Conservation (phyloP, 2,329 filamentous ascomycete species). For the Monosporascus cannonballus region DNA sequence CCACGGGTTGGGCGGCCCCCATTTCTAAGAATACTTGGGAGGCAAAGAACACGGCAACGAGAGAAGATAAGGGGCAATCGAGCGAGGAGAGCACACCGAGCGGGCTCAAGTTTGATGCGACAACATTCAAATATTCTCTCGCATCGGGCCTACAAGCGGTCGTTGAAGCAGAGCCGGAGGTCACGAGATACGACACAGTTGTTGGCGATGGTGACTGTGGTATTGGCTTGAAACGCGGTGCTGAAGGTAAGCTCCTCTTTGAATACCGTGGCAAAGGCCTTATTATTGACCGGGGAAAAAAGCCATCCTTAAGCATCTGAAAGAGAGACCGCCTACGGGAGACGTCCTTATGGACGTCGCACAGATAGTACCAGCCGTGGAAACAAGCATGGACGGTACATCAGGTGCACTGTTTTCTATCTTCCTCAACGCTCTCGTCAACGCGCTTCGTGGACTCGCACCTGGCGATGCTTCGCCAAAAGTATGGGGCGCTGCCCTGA, state of each 20-base stretch:
- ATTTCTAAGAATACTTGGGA: conserved; percentile 60
- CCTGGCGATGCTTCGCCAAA: conserved; percentile 34
- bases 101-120: conserved; percentile 47
- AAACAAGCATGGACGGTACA: conserved; percentile 55
- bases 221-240: conserved; percentile 77
- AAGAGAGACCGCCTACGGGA: conserved; percentile 37
- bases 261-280: neutral
- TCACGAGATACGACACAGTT: conserved; percentile 71
- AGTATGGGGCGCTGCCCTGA: conserved; percentile 59
- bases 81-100: conserved; percentile 34
- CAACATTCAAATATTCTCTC: conserved; percentile 44
- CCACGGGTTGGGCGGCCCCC: conserved; percentile 62
- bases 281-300: neutral
- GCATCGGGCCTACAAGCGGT: conserved; percentile 53
- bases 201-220: conserved; percentile 91
- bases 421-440: conserved; percentile 79
- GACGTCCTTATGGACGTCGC: conserved; percentile 49
- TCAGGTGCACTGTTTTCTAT: conserved; percentile 65
- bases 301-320: conserved; percentile 49
- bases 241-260: conserved; percentile 53
- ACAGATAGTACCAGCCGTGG: conserved; percentile 47
- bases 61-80: conserved; percentile 30
- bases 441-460: conserved; percentile 44
- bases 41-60: conserved; percentile 42
- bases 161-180: conserved; percentile 61